A percentile compares a stretch with the other conserved stretches of the same genome.
These are phyloP conservation scores for Lithospermum erythrorhizon DNA, from an alignment of 257 asterid species.

Conservation along the genomic window DNA sequence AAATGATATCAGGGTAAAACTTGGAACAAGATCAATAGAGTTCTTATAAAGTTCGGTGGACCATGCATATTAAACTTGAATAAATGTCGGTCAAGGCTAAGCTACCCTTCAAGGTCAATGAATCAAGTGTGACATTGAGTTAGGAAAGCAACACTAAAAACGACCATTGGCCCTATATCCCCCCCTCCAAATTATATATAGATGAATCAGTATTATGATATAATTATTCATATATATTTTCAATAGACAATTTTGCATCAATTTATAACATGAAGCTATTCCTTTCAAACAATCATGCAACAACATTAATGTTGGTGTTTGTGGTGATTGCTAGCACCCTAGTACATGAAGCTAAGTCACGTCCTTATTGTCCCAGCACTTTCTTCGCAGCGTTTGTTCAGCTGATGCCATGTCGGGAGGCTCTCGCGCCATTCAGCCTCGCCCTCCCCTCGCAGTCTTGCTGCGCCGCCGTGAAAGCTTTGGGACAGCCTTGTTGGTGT, in stretches of 20 bases:
- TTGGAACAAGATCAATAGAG: too few species aligned
- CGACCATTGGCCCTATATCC: not conserved
- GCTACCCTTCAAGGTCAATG: constrained; percentile 1
- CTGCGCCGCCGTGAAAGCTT: constrained; percentile 70
- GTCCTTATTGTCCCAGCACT: constrained; percentile 44
- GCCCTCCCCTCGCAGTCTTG: constrained; percentile 67
- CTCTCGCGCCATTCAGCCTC: constrained; percentile 64
- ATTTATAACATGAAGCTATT: constrained; percentile 20
- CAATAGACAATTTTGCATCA: not conserved
- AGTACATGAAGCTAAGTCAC: constrained; percentile 24
- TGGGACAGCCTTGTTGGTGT: constrained; percentile 90
- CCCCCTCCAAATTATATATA: not conserved
- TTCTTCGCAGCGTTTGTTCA: constrained; percentile 72
- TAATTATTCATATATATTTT: not conserved
- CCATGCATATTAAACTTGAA: too few species aligned
- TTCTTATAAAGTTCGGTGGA: too few species aligned
- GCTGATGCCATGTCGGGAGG: constrained; percentile 78
- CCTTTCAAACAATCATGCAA: constrained; percentile 5
- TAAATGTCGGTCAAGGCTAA: too few species aligned
- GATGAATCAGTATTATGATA: constrained; percentile 13
- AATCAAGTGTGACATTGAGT: constrained; percentile 31
- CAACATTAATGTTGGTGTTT: constrained; percentile 20
- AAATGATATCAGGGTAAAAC: too few species aligned
- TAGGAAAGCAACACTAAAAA: constrained; percentile 51
- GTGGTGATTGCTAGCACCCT: constrained; percentile 12